Base-by-base conservation (phyloP, 2,329 filamentous ascomycete species). In the Amylocarpus encephaloides region DNA sequence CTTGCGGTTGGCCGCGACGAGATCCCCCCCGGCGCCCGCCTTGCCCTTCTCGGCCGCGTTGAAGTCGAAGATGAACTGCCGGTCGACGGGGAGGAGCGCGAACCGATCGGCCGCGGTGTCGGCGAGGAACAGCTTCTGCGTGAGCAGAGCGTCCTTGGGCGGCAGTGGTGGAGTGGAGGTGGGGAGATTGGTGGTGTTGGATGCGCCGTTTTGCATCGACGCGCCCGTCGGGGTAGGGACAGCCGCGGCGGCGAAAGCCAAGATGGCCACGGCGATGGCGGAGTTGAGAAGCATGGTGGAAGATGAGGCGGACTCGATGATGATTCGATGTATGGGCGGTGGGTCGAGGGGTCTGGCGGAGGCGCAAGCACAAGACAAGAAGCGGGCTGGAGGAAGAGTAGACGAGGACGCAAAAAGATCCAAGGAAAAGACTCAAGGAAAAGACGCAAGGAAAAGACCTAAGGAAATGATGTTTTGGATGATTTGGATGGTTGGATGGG, bases 1-100 rank as follows among this genome's bases (percentile, higher is more conserved):
- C 65, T 75, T 74, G 61, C 77, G 71, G 67, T 79, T 78, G 40
- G 77, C 75, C 16, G 71, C 67, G 34, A 76, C 65, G 53, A 78
- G 68, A 58, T 75, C 68, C 36, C 76, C 76, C 35, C 74, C 76
- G 40, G 67, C 63, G 51, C 72, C 69, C 12, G 51, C 57, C 57
- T 67, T 59, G 64, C 66, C 53, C n/a, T 43, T 48, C 15, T 54
- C 61, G 57, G 47, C 40, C 50, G 63, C 62, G 48, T 58, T 57
- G 66, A 78, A 77, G 64, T 75, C 68, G 64, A 75, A 78, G 62
- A 74, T 61, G 62, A 77, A 76, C 52, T 76, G 66, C 3, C 64
- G 50, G 56, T 76, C 64, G 10, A 71, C 62, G 13, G 68, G 66
- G 15, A 76, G 68, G 43, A 75, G 69, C 22, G 61, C 59, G 59